phyloP scores from a whole-genome alignment of 352 stramenopile genomes.

The Phytophthora pini region DNA sequence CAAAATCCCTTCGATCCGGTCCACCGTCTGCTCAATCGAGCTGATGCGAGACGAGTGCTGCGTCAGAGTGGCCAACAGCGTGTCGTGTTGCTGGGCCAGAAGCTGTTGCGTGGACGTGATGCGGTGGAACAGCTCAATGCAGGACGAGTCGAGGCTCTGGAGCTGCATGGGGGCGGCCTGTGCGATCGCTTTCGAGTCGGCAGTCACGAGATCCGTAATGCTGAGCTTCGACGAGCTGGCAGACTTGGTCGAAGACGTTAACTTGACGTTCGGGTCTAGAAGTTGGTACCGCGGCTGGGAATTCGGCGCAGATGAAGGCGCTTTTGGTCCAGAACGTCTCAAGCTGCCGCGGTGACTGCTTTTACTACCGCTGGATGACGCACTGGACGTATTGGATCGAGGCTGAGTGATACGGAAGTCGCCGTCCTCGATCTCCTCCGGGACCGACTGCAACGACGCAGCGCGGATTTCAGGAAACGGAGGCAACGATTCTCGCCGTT shows the following conservation, averaged over 20 bases:
- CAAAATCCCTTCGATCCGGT: slow-evolving; percentile 53
- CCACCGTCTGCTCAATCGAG: slow-evolving; percentile 55
- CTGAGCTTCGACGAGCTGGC: slow-evolving; percentile 29
- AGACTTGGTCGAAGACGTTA: slow-evolving; percentile 25
- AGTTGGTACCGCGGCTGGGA: slow-evolving; percentile 37
- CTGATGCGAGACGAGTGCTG: slow-evolving; percentile 62
- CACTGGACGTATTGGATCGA: slow-evolving; percentile 34
- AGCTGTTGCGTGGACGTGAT: slow-evolving; percentile 76
- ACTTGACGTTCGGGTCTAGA: slow-evolving; percentile 35
- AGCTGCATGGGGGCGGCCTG: slow-evolving; percentile 25
- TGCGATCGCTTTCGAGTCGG: slow-evolving; percentile 11
- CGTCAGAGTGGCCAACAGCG: slow-evolving; percentile 46
- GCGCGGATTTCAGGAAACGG: slow-evolving; percentile 34
- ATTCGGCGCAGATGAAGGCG: slow-evolving; percentile 9
- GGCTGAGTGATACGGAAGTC: slow-evolving; percentile 36
- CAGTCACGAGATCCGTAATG: slow-evolving; percentile 38
- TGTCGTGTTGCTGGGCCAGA: slow-evolving; percentile 59
- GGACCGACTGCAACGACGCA: slow-evolving; percentile 52
- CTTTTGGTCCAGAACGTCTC: slow-evolving; percentile 19
- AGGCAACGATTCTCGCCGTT: slow-evolving; percentile 31
- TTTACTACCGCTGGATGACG: slow-evolving; percentile 23
- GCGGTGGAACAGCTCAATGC: slow-evolving; percentile 61
- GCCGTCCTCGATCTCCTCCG: slow-evolving; percentile 51
- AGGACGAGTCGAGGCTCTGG: slow-evolving; percentile 37
- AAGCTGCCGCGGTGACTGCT: slow-evolving; percentile 18